Conservation (phyloP, 2,329 filamentous ascomycete species). For the Podosphaera fusca region DNA sequence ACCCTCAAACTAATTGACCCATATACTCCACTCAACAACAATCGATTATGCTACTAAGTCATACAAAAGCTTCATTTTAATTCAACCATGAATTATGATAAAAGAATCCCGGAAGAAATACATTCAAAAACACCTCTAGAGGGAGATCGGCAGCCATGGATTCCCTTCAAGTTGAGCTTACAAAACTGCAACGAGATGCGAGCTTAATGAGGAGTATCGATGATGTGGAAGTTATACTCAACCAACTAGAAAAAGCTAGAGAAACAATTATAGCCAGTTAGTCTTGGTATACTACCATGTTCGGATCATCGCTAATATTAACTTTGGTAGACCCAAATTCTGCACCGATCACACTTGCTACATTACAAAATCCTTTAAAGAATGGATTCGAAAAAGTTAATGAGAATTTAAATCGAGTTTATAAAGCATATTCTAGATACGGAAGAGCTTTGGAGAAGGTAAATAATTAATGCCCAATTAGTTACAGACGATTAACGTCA, state of each 20-base stretch:
- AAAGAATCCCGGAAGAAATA: neutral
- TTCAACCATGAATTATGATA: neutral
- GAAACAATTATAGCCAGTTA: slow-evolving; percentile 49
- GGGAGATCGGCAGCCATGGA: slow-evolving; percentile 13
- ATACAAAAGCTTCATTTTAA: neutral
- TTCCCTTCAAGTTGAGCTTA: slow-evolving; percentile 13
- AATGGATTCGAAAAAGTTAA: slow-evolving; percentile 59
- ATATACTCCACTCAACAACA: no score
- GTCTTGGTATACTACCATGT: slow-evolving; percentile 3
- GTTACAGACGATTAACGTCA: neutral
- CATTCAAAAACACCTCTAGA: neutral
- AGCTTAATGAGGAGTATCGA: slow-evolving; percentile 23
- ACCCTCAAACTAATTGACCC: no score
- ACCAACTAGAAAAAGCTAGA: slow-evolving; percentile 49
- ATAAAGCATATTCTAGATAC: slow-evolving; percentile 63
- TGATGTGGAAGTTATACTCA: slow-evolving; percentile 66
- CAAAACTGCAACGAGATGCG: slow-evolving; percentile 13
- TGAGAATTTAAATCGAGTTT: slow-evolving; percentile 59
- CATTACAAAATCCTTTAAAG: slow-evolving; percentile 69
- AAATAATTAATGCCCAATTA: slow-evolving; percentile 6
- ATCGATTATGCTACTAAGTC: neutral
- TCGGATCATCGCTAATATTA: slow-evolving; percentile 2
- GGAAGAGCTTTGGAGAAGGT: slow-evolving; percentile 70
- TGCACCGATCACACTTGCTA: slow-evolving; percentile 53
- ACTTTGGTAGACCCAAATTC: slow-evolving; percentile 35